phyloP scores from a whole-genome alignment of 2,329 filamentous ascomycete species.

The Pseudogymnoascus sp. region DNA sequence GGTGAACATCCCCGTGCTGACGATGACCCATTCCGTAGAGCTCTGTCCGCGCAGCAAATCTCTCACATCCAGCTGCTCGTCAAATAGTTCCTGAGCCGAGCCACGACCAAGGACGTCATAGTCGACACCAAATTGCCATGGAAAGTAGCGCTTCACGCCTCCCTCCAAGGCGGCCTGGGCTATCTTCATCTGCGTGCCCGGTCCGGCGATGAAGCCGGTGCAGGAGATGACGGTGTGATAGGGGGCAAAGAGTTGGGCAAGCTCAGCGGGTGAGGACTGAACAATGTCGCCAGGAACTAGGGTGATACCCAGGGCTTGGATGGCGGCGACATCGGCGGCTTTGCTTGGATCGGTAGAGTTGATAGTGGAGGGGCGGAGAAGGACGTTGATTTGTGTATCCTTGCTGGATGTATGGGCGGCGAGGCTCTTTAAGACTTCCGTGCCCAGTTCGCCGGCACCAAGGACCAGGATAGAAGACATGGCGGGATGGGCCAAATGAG shows the following conservation, averaged over 20 bases:
- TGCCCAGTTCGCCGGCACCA: conserved; percentile 59
- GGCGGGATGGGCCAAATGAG: background rate
- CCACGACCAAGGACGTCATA: conserved; percentile 56
- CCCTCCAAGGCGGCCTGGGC: conserved; percentile 46
- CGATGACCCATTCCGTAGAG: conserved; percentile 50
- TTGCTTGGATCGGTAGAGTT: conserved; percentile 34
- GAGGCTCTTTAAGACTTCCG: conserved; percentile 45
- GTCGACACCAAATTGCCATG: conserved; percentile 69
- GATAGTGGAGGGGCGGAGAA: conserved; percentile 44
- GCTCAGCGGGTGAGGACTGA: conserved; percentile 27
- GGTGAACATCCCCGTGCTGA: conserved; percentile 64
- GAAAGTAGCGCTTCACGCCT: conserved; percentile 46
- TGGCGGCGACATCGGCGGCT: conserved; percentile 35
- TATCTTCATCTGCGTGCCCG: conserved; percentile 51
- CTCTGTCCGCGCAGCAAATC: conserved; percentile 41
- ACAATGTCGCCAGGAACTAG: conserved; percentile 29
- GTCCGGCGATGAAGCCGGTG: conserved; percentile 49
- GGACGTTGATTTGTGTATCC: conserved; percentile 37
- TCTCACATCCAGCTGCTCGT: conserved; percentile 57
- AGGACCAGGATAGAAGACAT: conserved; percentile 44
- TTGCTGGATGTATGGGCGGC: conserved; percentile 34
- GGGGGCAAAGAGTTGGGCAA: conserved; percentile 37
- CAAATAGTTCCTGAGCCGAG: conserved; percentile 56
- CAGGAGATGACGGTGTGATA: conserved; percentile 53
- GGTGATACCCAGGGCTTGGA: conserved; percentile 20